phyloP scores from a whole-genome alignment of 2,329 filamentous ascomycete species.

The Claviceps spartinae region DNA sequence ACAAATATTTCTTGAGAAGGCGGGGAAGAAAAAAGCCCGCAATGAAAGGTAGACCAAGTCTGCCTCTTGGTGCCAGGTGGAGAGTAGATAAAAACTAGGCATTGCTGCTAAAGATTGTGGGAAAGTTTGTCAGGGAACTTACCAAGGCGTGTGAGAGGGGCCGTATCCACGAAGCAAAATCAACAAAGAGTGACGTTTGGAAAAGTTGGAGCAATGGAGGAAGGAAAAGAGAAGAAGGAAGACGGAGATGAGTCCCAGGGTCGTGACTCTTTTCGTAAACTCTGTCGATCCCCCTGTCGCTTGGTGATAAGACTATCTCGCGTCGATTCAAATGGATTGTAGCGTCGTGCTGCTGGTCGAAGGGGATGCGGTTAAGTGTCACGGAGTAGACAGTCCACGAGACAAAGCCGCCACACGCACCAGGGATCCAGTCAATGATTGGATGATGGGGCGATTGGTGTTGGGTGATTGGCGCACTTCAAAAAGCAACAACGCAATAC shows the following conservation, averaged over 20 bases:
- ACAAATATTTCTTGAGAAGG: not conserved
- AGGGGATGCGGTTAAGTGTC: not conserved
- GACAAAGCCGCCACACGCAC: not conserved
- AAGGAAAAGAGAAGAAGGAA: not conserved
- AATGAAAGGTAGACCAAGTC: not conserved
- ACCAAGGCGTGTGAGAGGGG: not conserved
- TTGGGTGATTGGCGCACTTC: not conserved
- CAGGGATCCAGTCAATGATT: not conserved
- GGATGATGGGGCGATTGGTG: not conserved
- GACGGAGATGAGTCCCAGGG: not conserved
- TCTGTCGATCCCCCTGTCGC: not conserved
- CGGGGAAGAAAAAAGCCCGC: not conserved
- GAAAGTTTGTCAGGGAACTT: not conserved
- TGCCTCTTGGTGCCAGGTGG: not conserved
- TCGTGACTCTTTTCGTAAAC: not conserved
- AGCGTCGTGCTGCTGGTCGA: not conserved
- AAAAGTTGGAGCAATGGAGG: not conserved
- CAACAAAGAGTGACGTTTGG: not conserved
- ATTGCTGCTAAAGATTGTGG: not conserved
- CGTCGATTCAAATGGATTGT: not conserved
- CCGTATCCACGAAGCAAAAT: not conserved
- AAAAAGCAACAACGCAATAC: not conserved
- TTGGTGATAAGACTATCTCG: not conserved
- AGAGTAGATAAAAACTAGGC: not conserved
- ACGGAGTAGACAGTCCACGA: not conserved